Evolutionary conservation across 176 grass and related monocot species (phyloP), one percentile per base, ranked within the genome.

Genomic region (Rhynchospora tenuis): DNA sequence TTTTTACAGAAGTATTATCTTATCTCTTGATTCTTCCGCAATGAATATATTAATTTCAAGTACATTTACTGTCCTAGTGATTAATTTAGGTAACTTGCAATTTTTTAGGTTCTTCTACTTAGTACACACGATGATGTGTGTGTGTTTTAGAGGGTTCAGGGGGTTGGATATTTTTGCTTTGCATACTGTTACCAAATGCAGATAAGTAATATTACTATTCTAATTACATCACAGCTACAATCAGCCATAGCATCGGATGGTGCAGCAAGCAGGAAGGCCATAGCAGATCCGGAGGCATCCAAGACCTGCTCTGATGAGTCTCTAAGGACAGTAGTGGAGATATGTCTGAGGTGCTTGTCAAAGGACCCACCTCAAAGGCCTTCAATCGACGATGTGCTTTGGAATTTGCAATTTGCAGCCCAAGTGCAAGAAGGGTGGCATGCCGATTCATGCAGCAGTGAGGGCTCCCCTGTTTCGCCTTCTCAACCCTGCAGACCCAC

Each of bases 361-460:
- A 92, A 95, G 86, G 91, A 99, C 82, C 83, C 89, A 13, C 47
- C 64, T 78, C 85, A 86, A 86, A 89, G 93, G 31, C 93, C 91
- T 3, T 99, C 93, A 0, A 86, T 96, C 1, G 97, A 99, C 73
- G 97, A 99, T 83, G 89, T 95, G 73, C 91, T 99, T 16, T 96
- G 93, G 97, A 95, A 93, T 83, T 91, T 99, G 81, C 97, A 99
- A 78, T 99, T 94, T 22, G 91, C 97, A 0, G 83, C 91, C 0
- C 97, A 99, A 89, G 93, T 99, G 33, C 93, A 93, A 87, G 97
- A 92, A 59, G 93, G 85, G 83, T 93, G 89, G 89, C 85, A 64
- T 45, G 82, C 84, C 14, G 91, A 94, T 73, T 88, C 87, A 0
- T 10, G 59, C 59, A 91, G 85, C 87, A 78, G 92, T 76, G 92